phyloP scores from a whole-genome alignment of 169 alveolate genomes.

The Cryptosporidium tyzzeri region DNA sequence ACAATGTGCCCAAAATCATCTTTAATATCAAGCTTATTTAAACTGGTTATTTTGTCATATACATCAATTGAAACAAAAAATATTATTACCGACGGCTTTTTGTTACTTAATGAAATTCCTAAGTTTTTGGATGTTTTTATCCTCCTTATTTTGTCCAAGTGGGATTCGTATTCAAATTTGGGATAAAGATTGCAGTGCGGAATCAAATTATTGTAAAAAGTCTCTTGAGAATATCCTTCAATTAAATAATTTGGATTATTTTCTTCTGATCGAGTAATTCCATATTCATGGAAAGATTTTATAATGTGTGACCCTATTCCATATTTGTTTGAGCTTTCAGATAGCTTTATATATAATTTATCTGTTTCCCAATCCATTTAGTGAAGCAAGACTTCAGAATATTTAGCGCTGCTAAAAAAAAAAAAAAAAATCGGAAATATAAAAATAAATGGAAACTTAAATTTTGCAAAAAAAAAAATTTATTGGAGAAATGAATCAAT shows the following conservation, averaged over 20 bases:
- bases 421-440: background rate
- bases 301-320: conserved; percentile 1
- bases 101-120: background rate
- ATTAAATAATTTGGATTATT: background rate
- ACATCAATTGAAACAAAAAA: conserved; percentile 52
- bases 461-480: background rate
- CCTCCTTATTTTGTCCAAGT: conserved; percentile 29
- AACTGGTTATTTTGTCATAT: conserved; percentile 14
- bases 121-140: background rate
- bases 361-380: conserved; percentile 48
- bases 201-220: background rate
- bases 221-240: background rate
- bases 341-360: conserved; percentile 12
- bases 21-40: background rate
- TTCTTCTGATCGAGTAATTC: background rate
- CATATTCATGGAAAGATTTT: background rate
- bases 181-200: conserved; percentile 60
- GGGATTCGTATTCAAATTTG: conserved; percentile 45
- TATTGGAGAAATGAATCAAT: conserved; percentile 2
- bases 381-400: background rate
- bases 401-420: conserved; percentile 22
- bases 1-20: conserved; percentile 38
- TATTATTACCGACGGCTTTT: background rate
- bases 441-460: background rate
- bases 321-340: background rate